Conservation (phyloP, 192 early-diverging fungal species). For the Paraglomus occultum region DNA sequence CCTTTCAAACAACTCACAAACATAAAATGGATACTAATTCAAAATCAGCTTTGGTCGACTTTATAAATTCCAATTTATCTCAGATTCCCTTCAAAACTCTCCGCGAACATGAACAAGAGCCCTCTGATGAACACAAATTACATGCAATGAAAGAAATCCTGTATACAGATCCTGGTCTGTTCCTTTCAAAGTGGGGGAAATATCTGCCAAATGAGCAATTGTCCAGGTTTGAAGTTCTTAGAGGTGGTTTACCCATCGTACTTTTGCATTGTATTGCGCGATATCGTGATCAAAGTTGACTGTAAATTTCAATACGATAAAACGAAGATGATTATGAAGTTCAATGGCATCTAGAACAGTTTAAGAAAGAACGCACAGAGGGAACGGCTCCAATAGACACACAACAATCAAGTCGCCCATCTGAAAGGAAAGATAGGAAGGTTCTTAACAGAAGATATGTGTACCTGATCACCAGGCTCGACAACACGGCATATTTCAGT, state of each 20-base stretch:
- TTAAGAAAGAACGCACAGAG: slow-evolving; percentile 21
- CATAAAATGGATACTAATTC: too few relatives aligned
- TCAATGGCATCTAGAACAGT: slow-evolving; percentile 32
- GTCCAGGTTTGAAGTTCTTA: slow-evolving; percentile 30
- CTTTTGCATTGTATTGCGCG: too few relatives aligned
- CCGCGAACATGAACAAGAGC: slow-evolving; percentile 32
- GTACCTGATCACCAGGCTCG: slow-evolving; percentile 35
- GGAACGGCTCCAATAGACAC: slow-evolving; percentile 7
- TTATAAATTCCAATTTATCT: too few relatives aligned
- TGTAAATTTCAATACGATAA: too few relatives aligned
- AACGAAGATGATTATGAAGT: slow-evolving; percentile 41
- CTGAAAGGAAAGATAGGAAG: slow-evolving; percentile 21
- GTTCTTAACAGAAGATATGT: slow-evolving; percentile 39
- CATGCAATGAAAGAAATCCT: slow-evolving; percentile 30
- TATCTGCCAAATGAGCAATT: slow-evolving; percentile 32
- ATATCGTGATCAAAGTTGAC: too few relatives aligned
- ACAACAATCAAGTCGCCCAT: background rate
- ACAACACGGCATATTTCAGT: slow-evolving; percentile 37
- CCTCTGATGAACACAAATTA: slow-evolving; percentile 31
- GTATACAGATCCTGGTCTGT: slow-evolving; percentile 37
- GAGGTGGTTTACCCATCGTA: too few relatives aligned
- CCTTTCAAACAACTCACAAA: too few relatives aligned
- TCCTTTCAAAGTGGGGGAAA: slow-evolving; percentile 43
- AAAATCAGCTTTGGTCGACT: too few relatives aligned
- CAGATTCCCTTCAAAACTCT: slow-evolving; percentile 40